Evolutionary conservation across 805 yeast species (phyloP), one percentile per base, ranked within the genome.

Genomic region (Saturnispora sekii): DNA sequence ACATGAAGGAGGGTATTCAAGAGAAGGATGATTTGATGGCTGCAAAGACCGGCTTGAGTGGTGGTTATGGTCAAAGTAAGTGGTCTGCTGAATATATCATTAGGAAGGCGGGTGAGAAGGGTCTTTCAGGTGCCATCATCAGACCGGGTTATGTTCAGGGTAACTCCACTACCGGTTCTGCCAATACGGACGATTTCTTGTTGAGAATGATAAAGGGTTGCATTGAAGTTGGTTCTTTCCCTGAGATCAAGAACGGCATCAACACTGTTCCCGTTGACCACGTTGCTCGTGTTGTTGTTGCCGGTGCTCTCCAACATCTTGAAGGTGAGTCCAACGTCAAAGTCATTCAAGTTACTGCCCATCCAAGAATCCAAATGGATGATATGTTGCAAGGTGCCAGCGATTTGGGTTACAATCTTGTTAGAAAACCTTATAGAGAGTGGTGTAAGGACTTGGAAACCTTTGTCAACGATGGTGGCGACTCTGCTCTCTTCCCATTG

Each of bases 241-340:
- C 99, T 31, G 84, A 83, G 57, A 88, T 93, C 53, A 64, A 76
- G 53, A 93, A 93, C 69, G 76, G 80, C 39, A 95, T 90, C 33
- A 93, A 93, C 65, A 87, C 89, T 84, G 97, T 87, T 17, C 98
- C 98, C 3, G 98, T 93, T 37, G 97, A 94, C 56, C 98, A 93
- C 58, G 98, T 93, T 52, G 97, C 99, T 1, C 75, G 95, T 39
- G 85, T 88, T 18, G 84, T 81, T 21, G 85, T 81, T 42, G 86
- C 97, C 2, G 67, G 93, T 26, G 82, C 96, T 0, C 70, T 93
- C 50, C 77, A 77, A 56, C 34, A 32, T 11, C 28, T 38, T 12
- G 90, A 95, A 26, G 84, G 93, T 18, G 56, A 58, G 34, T 55
- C 55, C 2, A 67, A 47, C 11, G 48, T 63, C 21, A 58, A 80